A percentile compares a stretch with the other conserved stretches of the same genome.
phyloP scores from a whole-genome alignment of 352 stramenopile species.

The Phytophthora crassamura region DNA sequence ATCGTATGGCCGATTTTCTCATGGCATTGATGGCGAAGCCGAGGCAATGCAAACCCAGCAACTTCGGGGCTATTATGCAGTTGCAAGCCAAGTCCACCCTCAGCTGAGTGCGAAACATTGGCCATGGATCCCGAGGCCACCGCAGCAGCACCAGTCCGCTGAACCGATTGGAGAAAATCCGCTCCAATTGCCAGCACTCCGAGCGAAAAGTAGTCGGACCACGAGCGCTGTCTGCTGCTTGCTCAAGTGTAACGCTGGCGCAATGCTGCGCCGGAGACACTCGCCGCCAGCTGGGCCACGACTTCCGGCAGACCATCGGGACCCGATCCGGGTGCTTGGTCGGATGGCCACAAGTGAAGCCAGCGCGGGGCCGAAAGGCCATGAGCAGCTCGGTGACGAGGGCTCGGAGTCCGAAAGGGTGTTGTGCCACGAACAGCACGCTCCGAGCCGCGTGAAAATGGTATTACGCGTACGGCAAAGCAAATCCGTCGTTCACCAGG shows the following conservation, averaged over 20 bases:
- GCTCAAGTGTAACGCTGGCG: slow-evolving; percentile 3
- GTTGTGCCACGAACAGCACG: too few species aligned
- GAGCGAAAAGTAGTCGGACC: neutral
- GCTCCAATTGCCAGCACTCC: neutral
- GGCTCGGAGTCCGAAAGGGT: too few species aligned
- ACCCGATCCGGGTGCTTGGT: neutral
- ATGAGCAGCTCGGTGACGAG: neutral
- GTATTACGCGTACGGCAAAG: too few species aligned
- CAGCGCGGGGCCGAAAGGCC: slow-evolving; percentile 1
- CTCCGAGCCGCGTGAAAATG: too few species aligned
- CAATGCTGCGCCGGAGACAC: slow-evolving; percentile 12
- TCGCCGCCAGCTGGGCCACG: slow-evolving; percentile 2
- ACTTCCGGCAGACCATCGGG: slow-evolving; percentile 2
- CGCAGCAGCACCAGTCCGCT: neutral
- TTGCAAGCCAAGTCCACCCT: slow-evolving; percentile 19
- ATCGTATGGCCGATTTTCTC: slow-evolving; percentile 26
- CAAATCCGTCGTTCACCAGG: too few species aligned
- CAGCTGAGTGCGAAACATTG: slow-evolving; percentile 21
- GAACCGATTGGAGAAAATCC: slow-evolving; percentile 22
- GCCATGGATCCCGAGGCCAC: slow-evolving; percentile 18
- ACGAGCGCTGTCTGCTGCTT: too few species aligned
- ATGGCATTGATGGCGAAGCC: slow-evolving; percentile 4
- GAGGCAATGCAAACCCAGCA: neutral
- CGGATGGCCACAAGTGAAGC: neutral
- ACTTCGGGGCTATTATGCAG: neutral